Base-by-base conservation (phyloP, 352 stramenopile genomes). In the Globisporangium spinosum region DNA sequence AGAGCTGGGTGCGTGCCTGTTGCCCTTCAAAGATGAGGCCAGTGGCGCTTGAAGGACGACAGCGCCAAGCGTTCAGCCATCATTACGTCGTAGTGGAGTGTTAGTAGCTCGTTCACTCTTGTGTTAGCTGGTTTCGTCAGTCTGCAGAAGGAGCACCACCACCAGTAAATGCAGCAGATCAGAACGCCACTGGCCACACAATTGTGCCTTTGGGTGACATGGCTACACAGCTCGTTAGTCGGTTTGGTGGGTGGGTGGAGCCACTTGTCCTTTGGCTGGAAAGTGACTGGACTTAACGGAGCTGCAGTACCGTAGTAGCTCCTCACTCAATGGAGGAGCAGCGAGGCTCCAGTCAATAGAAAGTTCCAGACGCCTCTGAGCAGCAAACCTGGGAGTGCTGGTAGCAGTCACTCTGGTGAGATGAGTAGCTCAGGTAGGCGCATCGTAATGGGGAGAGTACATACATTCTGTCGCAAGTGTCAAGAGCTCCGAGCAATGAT, bases 21-120 rank as follows among this genome's bases (percentile, higher is more conserved):
- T 29, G 51, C n/a, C 23, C 10, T 12, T 23, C 25, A 17, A 35
- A 32, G 22, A 58, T 58, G 13, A 38, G 53, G 53, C 29, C 53
- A 58, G 53, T 58, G 25, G 23, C 7, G 53, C 15, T 58, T 20
- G 29, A 58, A 38, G 27, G 53, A 22, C 53, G 51, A 57, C 51
- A 34, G 51, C 25, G 25, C 53, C 53, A 58, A 32, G 25, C n/a
- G 53, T 58, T 58, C 53, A 58, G 53, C 25, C 53, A 4, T 57
- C 22, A 20, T 9, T 34, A 35, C 29, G 22, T 58, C 53, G 29
- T 22, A 8, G 20, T 32, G 29, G 29, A 32, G 29, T 32, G 10
- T 45, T 13, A 17, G 12, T 45, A 12, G 12, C 38, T 45, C 38
- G 38, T 22, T 23, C 15, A 49, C 15, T 49, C 15, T 15, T 9